Conservation (phyloP, 1,284 basidiomycete genomes). For the Singerocomus rubriflavus region DNA sequence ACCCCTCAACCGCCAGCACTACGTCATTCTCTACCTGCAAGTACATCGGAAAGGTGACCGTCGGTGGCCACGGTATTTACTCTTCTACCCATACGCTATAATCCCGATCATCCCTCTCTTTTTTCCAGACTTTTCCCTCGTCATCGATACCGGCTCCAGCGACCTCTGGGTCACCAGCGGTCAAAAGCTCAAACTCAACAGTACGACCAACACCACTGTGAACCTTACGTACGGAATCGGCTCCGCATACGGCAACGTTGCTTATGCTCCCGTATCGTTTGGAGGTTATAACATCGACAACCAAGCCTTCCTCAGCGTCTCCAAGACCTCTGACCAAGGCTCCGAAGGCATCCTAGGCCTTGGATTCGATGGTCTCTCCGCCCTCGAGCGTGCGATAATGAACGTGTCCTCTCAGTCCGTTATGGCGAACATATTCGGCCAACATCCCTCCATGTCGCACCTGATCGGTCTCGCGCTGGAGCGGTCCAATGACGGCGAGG, state of each 20-base stretch:
- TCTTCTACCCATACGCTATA: accelerated
- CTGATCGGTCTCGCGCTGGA: slow-evolving; percentile 43
- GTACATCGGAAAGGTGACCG: slow-evolving; percentile 32
- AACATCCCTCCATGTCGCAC: slow-evolving; percentile 35
- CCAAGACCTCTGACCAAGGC: slow-evolving; percentile 16
- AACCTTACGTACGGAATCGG: slow-evolving; percentile 34
- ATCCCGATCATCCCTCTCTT: background rate
- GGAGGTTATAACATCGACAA: slow-evolving; percentile 25
- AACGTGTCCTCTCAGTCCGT: slow-evolving; percentile 16
- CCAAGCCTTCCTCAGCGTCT: slow-evolving; percentile 27
- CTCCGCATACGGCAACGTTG: slow-evolving; percentile 26
- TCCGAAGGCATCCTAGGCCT: slow-evolving; percentile 28
- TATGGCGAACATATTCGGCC: slow-evolving; percentile 40
- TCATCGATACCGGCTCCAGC: slow-evolving; percentile 30
- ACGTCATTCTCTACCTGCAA: slow-evolving; percentile 3
- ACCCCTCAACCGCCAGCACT: background rate
- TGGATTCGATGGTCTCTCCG: slow-evolving; percentile 26
- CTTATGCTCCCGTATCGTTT: slow-evolving; percentile 23
- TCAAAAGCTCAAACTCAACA: slow-evolving; percentile 22
- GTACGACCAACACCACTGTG: slow-evolving; percentile 21
- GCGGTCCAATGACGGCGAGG: slow-evolving; percentile 38
- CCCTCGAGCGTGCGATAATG: slow-evolving; percentile 18
- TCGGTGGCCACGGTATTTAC: slow-evolving; percentile 27
- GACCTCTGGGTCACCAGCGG: slow-evolving; percentile 26
- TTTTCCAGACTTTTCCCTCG: slow-evolving; percentile 25